These are phyloP conservation scores for Coccinonectria pachysandricola DNA, from an alignment of 2,329 filamentous ascomycete genomes.

Conservation along the genomic window DNA sequence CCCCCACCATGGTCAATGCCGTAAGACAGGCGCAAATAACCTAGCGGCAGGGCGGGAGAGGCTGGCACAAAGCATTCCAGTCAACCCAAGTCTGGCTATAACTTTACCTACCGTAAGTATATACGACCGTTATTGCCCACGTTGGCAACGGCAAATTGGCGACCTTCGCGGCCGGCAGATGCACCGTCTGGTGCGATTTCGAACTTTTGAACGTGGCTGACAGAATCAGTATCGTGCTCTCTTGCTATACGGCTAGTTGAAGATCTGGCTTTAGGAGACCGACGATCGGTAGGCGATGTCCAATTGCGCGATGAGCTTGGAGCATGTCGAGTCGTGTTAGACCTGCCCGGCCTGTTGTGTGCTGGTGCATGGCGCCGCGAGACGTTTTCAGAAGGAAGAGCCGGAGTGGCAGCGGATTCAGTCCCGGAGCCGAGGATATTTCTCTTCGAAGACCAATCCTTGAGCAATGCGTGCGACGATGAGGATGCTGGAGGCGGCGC, in stretches of 20 bases:
- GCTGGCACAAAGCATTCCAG: conserved; percentile 8
- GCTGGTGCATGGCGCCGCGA: too few species aligned
- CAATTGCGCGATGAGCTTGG: conserved; percentile 26
- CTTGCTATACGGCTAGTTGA: conserved; percentile 32
- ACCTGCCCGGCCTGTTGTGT: conserved; percentile 12
- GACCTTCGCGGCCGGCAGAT: conserved; percentile 52
- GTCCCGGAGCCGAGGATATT: conserved; percentile 1
- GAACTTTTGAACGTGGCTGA: conserved; percentile 27
- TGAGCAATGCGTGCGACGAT: conserved; percentile 13
- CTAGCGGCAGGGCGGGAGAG: conserved; percentile 6
- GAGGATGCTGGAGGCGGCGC: conserved; percentile 12
- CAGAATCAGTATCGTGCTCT: conserved; percentile 37
- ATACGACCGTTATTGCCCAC: conserved; percentile 76
- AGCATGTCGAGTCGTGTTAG: conserved; percentile 12
- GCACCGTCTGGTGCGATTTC: conserved; percentile 51
- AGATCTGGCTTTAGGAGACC: conserved; percentile 30
- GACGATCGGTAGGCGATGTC: conserved; percentile 37
- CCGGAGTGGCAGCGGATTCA: conserved; percentile 6
- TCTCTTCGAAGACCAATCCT: conserved; percentile 12
- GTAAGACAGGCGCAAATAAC: conserved; percentile 8
- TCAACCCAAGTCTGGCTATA: conserved; percentile 1
- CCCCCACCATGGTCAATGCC: conserved; percentile 7
- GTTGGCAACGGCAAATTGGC: conserved; percentile 70
- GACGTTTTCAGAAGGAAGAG: conserved; percentile 4
- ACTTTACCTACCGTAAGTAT: conserved; percentile 58